Evolutionary conservation across 164 flowering plant species (phyloP).

Genomic region (Pachysandra terminalis): DNA sequence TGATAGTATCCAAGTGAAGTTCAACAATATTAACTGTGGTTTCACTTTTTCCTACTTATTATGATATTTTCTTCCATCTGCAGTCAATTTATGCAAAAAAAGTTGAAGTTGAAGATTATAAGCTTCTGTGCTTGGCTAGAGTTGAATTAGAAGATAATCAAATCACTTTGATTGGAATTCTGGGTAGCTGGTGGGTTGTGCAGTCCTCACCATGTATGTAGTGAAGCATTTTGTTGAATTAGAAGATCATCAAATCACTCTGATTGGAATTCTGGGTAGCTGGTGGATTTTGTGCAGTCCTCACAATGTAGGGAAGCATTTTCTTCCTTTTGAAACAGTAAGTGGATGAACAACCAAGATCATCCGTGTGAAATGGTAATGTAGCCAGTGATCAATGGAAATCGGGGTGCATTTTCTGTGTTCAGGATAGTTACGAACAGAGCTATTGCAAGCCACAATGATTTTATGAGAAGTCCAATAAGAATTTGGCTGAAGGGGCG

Average conservation of each 20-base stretch:
- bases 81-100: conserved; percentile 37
- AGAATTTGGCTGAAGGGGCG: no score
- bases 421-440: no score
- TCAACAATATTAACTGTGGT: neutral
- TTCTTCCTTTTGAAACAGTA: neutral
- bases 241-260: conserved; percentile 21
- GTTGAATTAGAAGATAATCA: conserved; percentile 33
- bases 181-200: conserved; percentile 55
- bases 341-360: conserved; percentile 1
- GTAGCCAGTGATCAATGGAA: neutral
- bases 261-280: conserved; percentile 48
- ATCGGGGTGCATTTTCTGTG: no score
- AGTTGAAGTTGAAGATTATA: conserved; percentile 48
- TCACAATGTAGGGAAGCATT: conserved; percentile 20
- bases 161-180: conserved; percentile 35
- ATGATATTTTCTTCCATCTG: conserved; percentile 6
- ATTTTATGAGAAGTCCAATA: no score
- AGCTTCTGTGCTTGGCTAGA: conserved; percentile 37
- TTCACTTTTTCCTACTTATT: neutral
- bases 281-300: conserved; percentile 46
- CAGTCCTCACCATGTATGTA: conserved; percentile 29
- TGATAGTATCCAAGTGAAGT: neutral
- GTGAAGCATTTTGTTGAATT: no score
- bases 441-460: no score
- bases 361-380: neutral